phyloP scores from a whole-genome alignment of 345 rosid genomes.

The Xanthoceras sorbifolium region DNA sequence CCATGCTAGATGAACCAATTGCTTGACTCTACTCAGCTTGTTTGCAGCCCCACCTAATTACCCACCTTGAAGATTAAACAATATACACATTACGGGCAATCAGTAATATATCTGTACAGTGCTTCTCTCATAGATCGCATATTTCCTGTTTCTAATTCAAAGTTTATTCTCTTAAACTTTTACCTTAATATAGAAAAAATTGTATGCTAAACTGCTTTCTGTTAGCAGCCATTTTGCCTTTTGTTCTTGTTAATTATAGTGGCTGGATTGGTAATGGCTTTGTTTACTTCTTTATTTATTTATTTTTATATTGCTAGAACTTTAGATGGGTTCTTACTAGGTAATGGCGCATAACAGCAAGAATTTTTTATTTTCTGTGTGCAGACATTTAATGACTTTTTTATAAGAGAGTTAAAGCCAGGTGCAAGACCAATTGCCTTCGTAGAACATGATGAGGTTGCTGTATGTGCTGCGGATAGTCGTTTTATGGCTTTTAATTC shows the following conservation, averaged over 20 bases:
- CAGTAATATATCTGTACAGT: not conserved
- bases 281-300: not conserved
- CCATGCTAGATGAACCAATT: not conserved
- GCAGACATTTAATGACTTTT: conserved; percentile 95
- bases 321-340: not conserved
- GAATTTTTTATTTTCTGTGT: conserved; percentile 15
- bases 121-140: not conserved
- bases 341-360: conserved; percentile 7
- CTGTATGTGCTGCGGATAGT: conserved; percentile 84
- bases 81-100: not conserved
- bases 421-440: conserved; percentile 75
- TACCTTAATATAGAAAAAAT: not conserved
- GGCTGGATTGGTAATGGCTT: not conserved
- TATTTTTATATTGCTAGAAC: not conserved
- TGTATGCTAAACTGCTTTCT: not conserved
- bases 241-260: not conserved
- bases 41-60: not conserved
- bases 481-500: conserved; percentile 84
- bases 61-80: not conserved
- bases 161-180: not conserved
- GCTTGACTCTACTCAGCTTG: not conserved
- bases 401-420: conserved; percentile 81
- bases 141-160: not conserved
- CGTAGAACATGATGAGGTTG: conserved; percentile 52
- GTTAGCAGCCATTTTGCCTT: not conserved